phyloP scores from a whole-genome alignment of 2,329 filamentous ascomycete genomes.

The Didymella segeticola region DNA sequence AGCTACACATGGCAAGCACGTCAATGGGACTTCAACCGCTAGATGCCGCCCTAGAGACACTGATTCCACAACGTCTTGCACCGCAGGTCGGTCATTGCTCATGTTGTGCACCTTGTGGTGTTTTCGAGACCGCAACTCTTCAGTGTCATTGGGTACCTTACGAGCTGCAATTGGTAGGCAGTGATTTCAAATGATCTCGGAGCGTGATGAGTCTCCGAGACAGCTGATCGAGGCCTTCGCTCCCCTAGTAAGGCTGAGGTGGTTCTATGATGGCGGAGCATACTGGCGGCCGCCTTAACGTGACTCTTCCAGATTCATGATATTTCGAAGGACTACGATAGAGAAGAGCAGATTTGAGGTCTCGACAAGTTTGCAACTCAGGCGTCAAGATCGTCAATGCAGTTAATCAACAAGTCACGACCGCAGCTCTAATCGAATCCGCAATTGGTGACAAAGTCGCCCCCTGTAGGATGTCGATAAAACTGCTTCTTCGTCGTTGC shows the following conservation, averaged over 20 bases:
- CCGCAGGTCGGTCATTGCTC: background rate
- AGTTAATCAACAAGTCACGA: no score
- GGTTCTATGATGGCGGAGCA: background rate
- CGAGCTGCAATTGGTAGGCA: background rate
- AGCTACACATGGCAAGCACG: constrained; percentile 2
- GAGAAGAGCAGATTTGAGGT: no score
- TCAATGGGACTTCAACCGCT: background rate
- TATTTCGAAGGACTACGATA: background rate
- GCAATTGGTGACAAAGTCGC: background rate
- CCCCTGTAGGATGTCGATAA: background rate
- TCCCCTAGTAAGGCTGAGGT: constrained; percentile 9
- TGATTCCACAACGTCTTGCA: background rate
- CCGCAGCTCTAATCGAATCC: background rate
- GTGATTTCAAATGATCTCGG: background rate
- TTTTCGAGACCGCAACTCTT: background rate
- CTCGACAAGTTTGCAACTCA: background rate
- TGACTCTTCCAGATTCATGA: background rate
- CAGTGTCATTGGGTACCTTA: background rate
- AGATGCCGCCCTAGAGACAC: background rate
- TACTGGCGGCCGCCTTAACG: background rate
- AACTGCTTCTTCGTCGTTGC: background rate
- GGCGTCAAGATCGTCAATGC: background rate
- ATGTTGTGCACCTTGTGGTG: background rate
- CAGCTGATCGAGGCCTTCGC: constrained; percentile 8
- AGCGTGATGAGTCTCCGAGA: constrained; percentile 9